Evolutionary conservation across 2,329 filamentous ascomycete genomes (phyloP).

Genomic region (Thielaviopsis musarum): DNA sequence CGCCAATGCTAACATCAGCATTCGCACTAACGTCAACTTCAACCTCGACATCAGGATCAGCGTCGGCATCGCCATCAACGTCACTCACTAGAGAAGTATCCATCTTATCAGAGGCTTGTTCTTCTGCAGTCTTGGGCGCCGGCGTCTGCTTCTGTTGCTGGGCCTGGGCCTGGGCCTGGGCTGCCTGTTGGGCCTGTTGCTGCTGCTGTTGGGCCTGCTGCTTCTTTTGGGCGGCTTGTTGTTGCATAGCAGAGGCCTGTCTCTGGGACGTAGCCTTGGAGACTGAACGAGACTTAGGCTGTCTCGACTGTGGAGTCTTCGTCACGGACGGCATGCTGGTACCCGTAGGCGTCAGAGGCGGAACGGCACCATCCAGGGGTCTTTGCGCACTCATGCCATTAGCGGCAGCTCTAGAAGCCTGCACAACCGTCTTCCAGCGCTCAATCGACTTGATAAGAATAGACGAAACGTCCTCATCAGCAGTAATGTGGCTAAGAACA

Average conservation of each 20-base stretch:
- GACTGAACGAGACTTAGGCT: conserved; percentile 12
- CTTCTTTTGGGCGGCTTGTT: conserved; percentile 12
- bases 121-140: conserved; percentile 23
- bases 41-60: conserved; percentile 14
- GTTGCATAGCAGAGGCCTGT: conserved; percentile 15
- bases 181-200: conserved; percentile 20
- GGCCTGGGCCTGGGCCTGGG: conserved; percentile 17
- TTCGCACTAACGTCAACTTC: conserved; percentile 18
- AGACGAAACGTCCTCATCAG: conserved; percentile 32
- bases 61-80: conserved; percentile 25
- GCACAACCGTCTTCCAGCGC: conserved; percentile 44
- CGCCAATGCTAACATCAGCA: conserved; percentile 19
- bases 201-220: conserved; percentile 13
- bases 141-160: background rate
- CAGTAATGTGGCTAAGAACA: conserved; percentile 18
- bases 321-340: conserved; percentile 13
- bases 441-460: conserved; percentile 39
- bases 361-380: conserved; percentile 24
- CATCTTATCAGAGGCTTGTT: conserved; percentile 17
- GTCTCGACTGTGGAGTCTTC: conserved; percentile 10
- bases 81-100: conserved; percentile 23
- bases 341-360: background rate
- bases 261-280: conserved; percentile 13
- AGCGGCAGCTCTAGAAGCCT: conserved; percentile 28
- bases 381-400: conserved; percentile 33